Conservation (phyloP, 108 stramenopile genomes). For the Cyclotella kingstonii region DNA sequence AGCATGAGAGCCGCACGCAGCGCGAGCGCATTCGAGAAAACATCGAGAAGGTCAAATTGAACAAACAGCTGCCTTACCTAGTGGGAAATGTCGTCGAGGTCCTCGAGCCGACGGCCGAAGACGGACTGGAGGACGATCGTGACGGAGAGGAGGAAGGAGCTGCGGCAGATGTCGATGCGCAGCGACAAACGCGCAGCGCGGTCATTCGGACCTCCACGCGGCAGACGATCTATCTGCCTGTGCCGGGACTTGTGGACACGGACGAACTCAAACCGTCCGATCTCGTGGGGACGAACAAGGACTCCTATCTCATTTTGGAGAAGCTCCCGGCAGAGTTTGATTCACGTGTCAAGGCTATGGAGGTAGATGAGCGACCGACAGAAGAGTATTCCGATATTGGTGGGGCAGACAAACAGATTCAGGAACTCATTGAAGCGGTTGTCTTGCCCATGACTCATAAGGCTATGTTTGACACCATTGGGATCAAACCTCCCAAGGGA, state of each 20-base stretch:
- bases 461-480: constrained; percentile 97
- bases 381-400: constrained; percentile 98
- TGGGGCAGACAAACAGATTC: constrained; percentile 97
- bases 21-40: constrained; percentile 97
- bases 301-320: constrained; percentile 98
- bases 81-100: constrained; percentile 98
- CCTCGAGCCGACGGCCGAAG: constrained; percentile 90
- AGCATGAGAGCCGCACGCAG: constrained; percentile 89
- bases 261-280: constrained; percentile 96
- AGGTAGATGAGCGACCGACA: constrained; percentile 98
- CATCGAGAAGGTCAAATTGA: constrained; percentile 98
- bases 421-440: constrained; percentile 99
- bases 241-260: constrained; percentile 97
- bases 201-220: constrained; percentile 88
- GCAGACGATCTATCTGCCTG: constrained; percentile 98
- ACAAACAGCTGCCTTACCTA: constrained; percentile 99
- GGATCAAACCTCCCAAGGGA: constrained; percentile 99
- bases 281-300: constrained; percentile 99
- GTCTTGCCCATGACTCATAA: constrained; percentile 99
- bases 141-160: constrained; percentile 66
- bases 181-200: constrained; percentile 77
- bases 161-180: constrained; percentile 65
- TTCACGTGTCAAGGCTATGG: constrained; percentile 98
- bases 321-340: constrained; percentile 99
- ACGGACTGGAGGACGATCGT: constrained; percentile 82